Conservation (phyloP, 2,329 filamentous ascomycete species). For the Emydomyces testavorans region DNA sequence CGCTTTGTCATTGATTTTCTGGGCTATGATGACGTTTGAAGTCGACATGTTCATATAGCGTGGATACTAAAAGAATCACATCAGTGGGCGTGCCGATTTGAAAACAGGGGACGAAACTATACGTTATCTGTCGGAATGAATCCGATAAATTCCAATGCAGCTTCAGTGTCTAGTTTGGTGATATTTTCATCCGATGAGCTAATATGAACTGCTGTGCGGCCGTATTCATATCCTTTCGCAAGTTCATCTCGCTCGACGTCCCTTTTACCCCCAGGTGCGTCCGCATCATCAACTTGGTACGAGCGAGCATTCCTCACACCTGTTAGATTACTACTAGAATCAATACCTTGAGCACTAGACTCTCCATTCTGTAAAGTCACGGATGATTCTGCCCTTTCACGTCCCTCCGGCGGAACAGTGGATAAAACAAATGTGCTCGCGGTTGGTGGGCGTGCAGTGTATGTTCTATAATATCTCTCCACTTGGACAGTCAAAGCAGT, state of each 20-base stretch:
- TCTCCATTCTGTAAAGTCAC: constrained; percentile 36
- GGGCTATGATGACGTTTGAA: constrained; percentile 62
- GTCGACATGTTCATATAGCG: constrained; percentile 78
- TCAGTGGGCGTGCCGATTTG: constrained; percentile 9
- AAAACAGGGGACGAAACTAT: constrained; percentile 18
- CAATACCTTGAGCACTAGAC: constrained; percentile 22
- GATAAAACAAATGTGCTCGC: constrained; percentile 64
- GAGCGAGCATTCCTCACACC: constrained; percentile 64
- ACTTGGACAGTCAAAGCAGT: constrained; percentile 72
- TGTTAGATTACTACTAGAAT: constrained; percentile 44
- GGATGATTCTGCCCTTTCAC: constrained; percentile 44
- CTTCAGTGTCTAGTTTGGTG: constrained; percentile 69
- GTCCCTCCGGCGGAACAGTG: constrained; percentile 35
- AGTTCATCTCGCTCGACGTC: constrained; percentile 74
- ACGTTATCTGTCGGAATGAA: constrained; percentile 67
- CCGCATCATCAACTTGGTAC: constrained; percentile 68
- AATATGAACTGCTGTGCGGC: constrained; percentile 81
- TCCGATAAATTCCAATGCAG: constrained; percentile 69
- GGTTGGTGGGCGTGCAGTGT: constrained; percentile 59
- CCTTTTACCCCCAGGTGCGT: constrained; percentile 62
- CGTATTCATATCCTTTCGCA: constrained; percentile 90
- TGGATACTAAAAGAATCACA: constrained; percentile 49
- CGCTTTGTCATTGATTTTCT: constrained; percentile 68
- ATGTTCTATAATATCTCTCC: constrained; percentile 81
- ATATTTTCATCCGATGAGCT: constrained; percentile 75